A percentile compares a stretch with the other conserved stretches of the same genome.
These are phyloP conservation scores for Vitis rupestris DNA, from an alignment of 164 flowering plant genomes.

Conservation along the genomic window DNA sequence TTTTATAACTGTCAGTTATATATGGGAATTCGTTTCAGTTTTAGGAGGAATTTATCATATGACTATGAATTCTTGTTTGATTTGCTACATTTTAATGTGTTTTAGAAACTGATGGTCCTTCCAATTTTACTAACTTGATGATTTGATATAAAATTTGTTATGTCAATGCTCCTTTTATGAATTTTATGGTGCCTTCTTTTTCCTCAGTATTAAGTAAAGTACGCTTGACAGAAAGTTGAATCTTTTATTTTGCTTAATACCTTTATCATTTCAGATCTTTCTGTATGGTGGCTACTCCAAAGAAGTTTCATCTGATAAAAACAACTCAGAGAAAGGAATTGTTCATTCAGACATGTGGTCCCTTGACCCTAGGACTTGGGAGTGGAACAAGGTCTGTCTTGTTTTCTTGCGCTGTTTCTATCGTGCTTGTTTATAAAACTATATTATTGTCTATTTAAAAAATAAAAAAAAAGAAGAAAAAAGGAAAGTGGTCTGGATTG, in stretches of 20 bases:
- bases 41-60: neutral
- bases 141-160: neutral
- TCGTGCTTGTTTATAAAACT: neutral
- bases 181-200: neutral
- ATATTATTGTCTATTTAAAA: neutral
- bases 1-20: neutral
- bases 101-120: neutral
- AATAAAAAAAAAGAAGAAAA: no score
- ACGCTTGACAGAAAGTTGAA: neutral
- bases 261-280: slow-evolving; percentile 52
- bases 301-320: slow-evolving; percentile 81
- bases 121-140: neutral
- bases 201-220: neutral
- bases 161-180: neutral
- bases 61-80: neutral
- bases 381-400: slow-evolving; percentile 85
- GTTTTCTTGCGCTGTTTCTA: neutral
- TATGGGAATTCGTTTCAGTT: neutral
- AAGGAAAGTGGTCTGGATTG: no score
- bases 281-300: slow-evolving; percentile 96
- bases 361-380: slow-evolving; percentile 97
- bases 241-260: neutral
- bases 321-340: slow-evolving; percentile 79
- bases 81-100: neutral
- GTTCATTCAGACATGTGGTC: slow-evolving; percentile 97